These are phyloP conservation scores for Tetracladium setigerum DNA, from an alignment of 495 filamentous ascomycete species.

Conservation along the genomic window DNA sequence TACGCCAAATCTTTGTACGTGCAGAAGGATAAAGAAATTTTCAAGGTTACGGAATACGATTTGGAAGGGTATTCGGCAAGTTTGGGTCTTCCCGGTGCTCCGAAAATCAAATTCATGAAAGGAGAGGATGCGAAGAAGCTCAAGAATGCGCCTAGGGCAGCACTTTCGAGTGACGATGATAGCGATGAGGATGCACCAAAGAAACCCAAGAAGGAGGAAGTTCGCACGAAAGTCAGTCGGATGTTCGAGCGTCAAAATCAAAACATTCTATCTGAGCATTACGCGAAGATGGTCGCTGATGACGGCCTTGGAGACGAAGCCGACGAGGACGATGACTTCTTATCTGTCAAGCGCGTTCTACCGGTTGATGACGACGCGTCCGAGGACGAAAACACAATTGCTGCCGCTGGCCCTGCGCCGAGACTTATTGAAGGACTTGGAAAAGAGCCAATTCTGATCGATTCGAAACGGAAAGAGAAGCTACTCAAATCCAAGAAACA, in stretches of 20 bases:
- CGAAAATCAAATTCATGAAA: conserved; percentile 85
- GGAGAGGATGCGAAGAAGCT: conserved; percentile 75
- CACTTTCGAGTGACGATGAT: conserved; percentile 45
- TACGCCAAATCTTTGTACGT: conserved; percentile 77
- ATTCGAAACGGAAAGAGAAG: conserved; percentile 90
- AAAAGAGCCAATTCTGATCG: conserved; percentile 65
- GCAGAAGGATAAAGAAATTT: conserved; percentile 89
- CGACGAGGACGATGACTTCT: conserved; percentile 70
- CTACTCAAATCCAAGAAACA: conserved; percentile 92
- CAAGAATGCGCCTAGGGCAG: conserved; percentile 74
- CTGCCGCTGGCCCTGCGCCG: conserved; percentile 26
- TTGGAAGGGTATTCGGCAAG: conserved; percentile 81
- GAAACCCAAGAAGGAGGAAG: conserved; percentile 52
- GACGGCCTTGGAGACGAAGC: conserved; percentile 39
- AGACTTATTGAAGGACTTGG: conserved; percentile 44
- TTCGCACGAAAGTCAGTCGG: conserved; percentile 87
- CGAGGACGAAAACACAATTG: conserved; percentile 26
- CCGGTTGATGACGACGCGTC: conserved; percentile 44
- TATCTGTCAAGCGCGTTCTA: conserved; percentile 80
- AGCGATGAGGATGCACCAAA: conserved; percentile 32
- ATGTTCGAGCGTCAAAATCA: conserved; percentile 96
- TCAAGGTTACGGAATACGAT: conserved; percentile 70
- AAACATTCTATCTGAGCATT: conserved; percentile 87
- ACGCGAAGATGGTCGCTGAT: conserved; percentile 73
- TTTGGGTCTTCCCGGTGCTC: conserved; percentile 81